phyloP scores from a whole-genome alignment of 495 filamentous ascomycete species.

The Penicillium chermesinum region DNA sequence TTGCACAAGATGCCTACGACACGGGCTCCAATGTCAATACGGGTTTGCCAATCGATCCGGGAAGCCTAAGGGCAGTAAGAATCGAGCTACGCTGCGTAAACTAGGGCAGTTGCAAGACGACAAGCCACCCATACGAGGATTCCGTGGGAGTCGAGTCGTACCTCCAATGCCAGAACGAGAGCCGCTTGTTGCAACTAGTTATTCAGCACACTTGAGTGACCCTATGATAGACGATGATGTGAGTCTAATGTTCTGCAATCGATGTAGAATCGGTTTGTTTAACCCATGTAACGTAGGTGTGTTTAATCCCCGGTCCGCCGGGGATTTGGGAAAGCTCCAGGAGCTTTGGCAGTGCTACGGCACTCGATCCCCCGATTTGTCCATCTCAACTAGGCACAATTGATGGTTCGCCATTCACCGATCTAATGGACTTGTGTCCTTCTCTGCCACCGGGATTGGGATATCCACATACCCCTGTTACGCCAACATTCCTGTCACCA shows the following conservation, averaged over 20 bases:
- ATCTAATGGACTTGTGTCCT: constrained; percentile 17
- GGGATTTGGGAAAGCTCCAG: constrained; percentile 24
- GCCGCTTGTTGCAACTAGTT: constrained; percentile 4
- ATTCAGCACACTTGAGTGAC: constrained; percentile 11
- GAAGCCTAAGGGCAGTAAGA: constrained; percentile 47
- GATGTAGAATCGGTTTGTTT: neutral
- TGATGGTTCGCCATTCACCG: constrained; percentile 20
- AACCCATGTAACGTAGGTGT: constrained; percentile 10
- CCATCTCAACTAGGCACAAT: constrained; percentile 14
- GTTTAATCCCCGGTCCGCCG: constrained; percentile 15
- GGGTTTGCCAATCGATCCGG: constrained; percentile 44
- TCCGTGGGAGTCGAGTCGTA: constrained; percentile 16
- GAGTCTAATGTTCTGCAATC: neutral
- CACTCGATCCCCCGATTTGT: constrained; percentile 19
- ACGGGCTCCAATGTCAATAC: constrained; percentile 42
- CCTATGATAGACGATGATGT: constrained; percentile 21
- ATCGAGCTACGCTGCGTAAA: constrained; percentile 40
- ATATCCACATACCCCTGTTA: constrained; percentile 28
- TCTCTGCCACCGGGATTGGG: constrained; percentile 17
- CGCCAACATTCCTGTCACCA: constrained; percentile 33
- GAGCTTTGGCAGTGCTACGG: constrained; percentile 11
- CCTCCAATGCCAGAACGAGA: constrained; percentile 15
- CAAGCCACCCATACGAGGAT: constrained; percentile 20
- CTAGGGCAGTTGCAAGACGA: constrained; percentile 38
- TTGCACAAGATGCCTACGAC: constrained; percentile 41